Evolutionary conservation across 2,329 filamentous ascomycete genomes (phyloP).

Genomic region (Monosporascus sp.): DNA sequence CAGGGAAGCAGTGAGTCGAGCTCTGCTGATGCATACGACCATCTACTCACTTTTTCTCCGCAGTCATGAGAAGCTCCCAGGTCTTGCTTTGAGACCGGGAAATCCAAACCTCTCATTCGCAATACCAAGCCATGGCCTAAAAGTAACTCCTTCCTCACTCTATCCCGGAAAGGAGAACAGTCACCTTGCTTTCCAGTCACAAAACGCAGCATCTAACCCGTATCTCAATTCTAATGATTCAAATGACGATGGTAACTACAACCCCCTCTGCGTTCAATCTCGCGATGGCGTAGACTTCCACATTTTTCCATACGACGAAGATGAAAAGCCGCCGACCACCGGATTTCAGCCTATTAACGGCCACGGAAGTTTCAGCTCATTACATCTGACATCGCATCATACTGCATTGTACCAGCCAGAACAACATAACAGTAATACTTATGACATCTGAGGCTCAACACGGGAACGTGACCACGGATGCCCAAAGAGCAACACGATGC

Average conservation of each 20-base stretch:
- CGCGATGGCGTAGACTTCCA: constrained; percentile 24
- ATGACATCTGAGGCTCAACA: constrained; percentile 7
- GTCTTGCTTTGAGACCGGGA: constrained; percentile 30
- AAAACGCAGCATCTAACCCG: constrained; percentile 18
- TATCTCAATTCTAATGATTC: constrained; percentile 23
- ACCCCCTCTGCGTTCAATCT: constrained; percentile 29
- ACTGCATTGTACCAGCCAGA: constrained; percentile 12
- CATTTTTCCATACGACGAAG: constrained; percentile 22
- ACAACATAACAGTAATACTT: constrained; percentile 14
- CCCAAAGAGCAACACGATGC: no score
- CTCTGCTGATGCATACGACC: constrained; percentile 7
- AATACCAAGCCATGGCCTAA: constrained; percentile 22
- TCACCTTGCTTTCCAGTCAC: constrained; percentile 17
- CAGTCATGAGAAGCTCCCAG: constrained; percentile 30
- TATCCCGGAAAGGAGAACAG: constrained; percentile 29
- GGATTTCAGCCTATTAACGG: constrained; percentile 25
- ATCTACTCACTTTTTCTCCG: constrained; percentile 24
- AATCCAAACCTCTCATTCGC: constrained; percentile 32
- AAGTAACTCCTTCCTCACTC: constrained; percentile 17
- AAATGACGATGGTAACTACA: constrained; percentile 22
- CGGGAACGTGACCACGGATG: no score
- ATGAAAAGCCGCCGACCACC: constrained; percentile 13
- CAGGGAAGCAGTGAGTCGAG: constrained; percentile 16
- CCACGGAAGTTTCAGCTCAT: constrained; percentile 14
- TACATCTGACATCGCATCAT: constrained; percentile 16